Conservation (phyloP, 2,329 filamentous ascomycete genomes). For the Apiospora saccharicola region DNA sequence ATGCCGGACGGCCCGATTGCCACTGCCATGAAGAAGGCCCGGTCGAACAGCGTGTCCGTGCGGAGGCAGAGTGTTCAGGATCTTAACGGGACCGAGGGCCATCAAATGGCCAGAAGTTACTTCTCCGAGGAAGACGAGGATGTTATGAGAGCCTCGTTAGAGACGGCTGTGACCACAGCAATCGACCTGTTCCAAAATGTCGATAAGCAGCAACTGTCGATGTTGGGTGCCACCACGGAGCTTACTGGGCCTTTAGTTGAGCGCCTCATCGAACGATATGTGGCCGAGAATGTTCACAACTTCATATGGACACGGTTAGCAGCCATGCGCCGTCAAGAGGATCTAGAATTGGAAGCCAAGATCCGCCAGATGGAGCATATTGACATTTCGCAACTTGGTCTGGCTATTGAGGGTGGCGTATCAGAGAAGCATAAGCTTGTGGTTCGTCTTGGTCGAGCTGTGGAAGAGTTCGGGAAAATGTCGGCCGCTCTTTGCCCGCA, state of each 20-base stretch:
- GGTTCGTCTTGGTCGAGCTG: slow-evolving; percentile 76
- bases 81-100: slow-evolving; percentile 42
- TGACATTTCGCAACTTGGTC: slow-evolving; percentile 93
- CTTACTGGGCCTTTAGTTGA: slow-evolving; percentile 92
- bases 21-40: slow-evolving; percentile 61
- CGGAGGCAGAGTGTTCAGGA: slow-evolving; percentile 46
- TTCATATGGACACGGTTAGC: slow-evolving; percentile 86
- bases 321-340: slow-evolving; percentile 79
- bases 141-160: slow-evolving; percentile 84
- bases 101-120: slow-evolving; percentile 67
- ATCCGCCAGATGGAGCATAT: slow-evolving; percentile 93
- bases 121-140: slow-evolving; percentile 92
- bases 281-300: slow-evolving; percentile 91
- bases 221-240: slow-evolving; percentile 91
- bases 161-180: slow-evolving; percentile 89
- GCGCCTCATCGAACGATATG: slow-evolving; percentile 91
- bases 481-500: slow-evolving; percentile 79
- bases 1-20: slow-evolving; percentile 63
- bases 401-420: slow-evolving; percentile 80
- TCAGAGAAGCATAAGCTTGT: slow-evolving; percentile 84
- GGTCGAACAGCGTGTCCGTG: slow-evolving; percentile 57
- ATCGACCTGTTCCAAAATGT: slow-evolving; percentile 97
- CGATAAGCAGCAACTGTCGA: slow-evolving; percentile 92
- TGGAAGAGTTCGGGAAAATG: slow-evolving; percentile 91
- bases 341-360: slow-evolving; percentile 86